Percentiles rank a stretch among this genome's conserved stretches.
Conservation (phyloP, 2,329 filamentous ascomycete species). For the Ophiostoma novo-ulmi region DNA sequence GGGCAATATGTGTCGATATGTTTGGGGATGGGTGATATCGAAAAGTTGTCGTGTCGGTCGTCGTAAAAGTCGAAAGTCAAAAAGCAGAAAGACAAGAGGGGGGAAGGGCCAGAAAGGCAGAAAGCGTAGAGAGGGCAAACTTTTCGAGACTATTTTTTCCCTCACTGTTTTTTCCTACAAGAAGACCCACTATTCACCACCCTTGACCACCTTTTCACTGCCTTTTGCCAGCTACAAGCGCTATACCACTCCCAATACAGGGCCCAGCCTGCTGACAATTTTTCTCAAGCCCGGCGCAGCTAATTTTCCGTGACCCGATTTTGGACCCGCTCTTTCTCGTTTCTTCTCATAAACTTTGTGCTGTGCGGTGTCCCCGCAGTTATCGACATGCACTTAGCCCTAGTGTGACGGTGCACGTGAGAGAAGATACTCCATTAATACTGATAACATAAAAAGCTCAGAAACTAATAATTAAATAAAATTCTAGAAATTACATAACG, state of each 20-base stretch:
- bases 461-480: not conserved
- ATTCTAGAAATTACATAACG: not conserved
- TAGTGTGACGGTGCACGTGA: not conserved
- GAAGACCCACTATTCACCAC: not conserved
- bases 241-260: not conserved
- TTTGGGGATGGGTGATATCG: slow-evolving; percentile 20
- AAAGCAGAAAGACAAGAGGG: not conserved
- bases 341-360: not conserved
- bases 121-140: slow-evolving; percentile 16
- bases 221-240: not conserved
- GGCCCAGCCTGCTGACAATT: slow-evolving; percentile 1
- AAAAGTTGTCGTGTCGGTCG: slow-evolving; percentile 17
- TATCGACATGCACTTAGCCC: not conserved
- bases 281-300: not conserved
- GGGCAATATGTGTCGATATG: slow-evolving; percentile 28
- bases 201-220: not conserved
- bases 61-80: not conserved
- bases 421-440: not conserved
- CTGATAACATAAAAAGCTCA: not conserved
- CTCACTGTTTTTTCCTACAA: slow-evolving; percentile 6
- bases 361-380: slow-evolving; percentile 5
- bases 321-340: not conserved
- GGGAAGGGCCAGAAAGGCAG: not conserved
- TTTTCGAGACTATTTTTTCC: slow-evolving; percentile 23
- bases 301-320: slow-evolving; percentile 5